Evolutionary conservation across 768 basidiomycete species (phyloP), one percentile per base, ranked within the genome.

Genomic region (Gymnopilus junonius): DNA sequence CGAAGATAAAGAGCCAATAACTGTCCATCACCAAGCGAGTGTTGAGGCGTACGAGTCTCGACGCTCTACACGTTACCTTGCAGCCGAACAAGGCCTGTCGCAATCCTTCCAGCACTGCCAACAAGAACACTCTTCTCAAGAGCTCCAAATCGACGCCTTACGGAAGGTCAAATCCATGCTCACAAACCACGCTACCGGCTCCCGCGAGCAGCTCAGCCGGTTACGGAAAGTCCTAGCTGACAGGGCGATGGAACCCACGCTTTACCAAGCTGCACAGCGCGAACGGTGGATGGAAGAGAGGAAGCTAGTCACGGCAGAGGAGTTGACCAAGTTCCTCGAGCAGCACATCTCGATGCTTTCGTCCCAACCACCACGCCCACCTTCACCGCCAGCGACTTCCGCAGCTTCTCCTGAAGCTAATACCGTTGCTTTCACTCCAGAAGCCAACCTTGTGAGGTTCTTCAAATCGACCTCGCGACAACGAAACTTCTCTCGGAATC

Each of bases 211-310:
- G 60, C 75, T 79, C 6, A 75, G 74, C 46, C 78, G 75, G 58
- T 73, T 85, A 34, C 79, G 79, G 14, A 66, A 67, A 20, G 64
- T 77, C 43, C 75, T 85, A 17, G 66, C 72, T 0, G 76, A 80
- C 54, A 74, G 80, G 55, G 76, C 75, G 46, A 64, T 74, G 5
- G 80, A 83, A 8, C 80, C 81, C 0, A 68, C 62, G 6, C 65
- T 65, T 17, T 82, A 78, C 61, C 71, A 73, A 60, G 62, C 77
- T 8, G 71, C 83, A 40, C 79, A 84, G 62, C 77, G 76, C 1
- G 77, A 84, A 53, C 79, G 82, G 31, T 86, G 84, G 85, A 74
- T 80, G 72, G 81, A 82, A 62, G 85, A 87, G 65, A 78, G 77
- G 63, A 74, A 79, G 59, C 77, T 78, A 58, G 57, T 65, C 31